Conservation (phyloP, 1,139 yeast genomes). For the Petasospora fabianii region DNA sequence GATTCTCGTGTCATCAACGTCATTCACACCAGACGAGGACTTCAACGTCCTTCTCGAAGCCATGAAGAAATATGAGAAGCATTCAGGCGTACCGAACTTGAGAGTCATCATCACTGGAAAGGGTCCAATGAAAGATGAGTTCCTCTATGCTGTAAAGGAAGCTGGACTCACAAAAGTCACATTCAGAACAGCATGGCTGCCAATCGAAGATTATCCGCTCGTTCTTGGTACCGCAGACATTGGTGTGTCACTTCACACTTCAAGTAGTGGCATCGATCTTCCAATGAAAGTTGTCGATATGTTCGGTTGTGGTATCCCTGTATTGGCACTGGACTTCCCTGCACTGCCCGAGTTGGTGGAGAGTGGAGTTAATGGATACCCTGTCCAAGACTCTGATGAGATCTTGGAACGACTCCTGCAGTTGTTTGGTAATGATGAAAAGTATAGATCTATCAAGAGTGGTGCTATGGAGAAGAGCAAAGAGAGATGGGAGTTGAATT, state of each 20-base stretch:
- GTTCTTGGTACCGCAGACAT: slow-evolving; percentile 75
- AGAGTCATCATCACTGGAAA: slow-evolving; percentile 85
- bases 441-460: slow-evolving; percentile 39
- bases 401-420: slow-evolving; percentile 47
- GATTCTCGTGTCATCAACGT: slow-evolving; percentile 78
- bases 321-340: slow-evolving; percentile 68
- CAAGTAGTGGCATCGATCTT: slow-evolving; percentile 89
- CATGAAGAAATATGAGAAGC: slow-evolving; percentile 55
- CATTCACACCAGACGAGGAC: slow-evolving; percentile 96
- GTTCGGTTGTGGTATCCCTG: slow-evolving; percentile 96
- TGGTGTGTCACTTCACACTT: slow-evolving; percentile 86
- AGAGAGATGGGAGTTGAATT: slow-evolving; percentile 71
- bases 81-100: slow-evolving; percentile 43
- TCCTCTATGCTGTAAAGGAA: slow-evolving; percentile 42
- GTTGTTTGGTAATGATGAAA: slow-evolving; percentile 41
- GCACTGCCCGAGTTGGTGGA: slow-evolving; percentile 65
- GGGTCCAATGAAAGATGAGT: slow-evolving; percentile 70
- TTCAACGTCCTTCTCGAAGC: slow-evolving; percentile 67
- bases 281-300: slow-evolving; percentile 98
- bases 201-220: slow-evolving; percentile 75
- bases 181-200: slow-evolving; percentile 71
- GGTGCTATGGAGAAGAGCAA: slow-evolving; percentile 74
- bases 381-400: slow-evolving; percentile 41
- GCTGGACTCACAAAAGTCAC: slow-evolving; percentile 46
- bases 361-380: slow-evolving; percentile 42